Base-by-base conservation (phyloP, 192 early-diverging fungal genomes). In the Linnemannia zychae region DNA sequence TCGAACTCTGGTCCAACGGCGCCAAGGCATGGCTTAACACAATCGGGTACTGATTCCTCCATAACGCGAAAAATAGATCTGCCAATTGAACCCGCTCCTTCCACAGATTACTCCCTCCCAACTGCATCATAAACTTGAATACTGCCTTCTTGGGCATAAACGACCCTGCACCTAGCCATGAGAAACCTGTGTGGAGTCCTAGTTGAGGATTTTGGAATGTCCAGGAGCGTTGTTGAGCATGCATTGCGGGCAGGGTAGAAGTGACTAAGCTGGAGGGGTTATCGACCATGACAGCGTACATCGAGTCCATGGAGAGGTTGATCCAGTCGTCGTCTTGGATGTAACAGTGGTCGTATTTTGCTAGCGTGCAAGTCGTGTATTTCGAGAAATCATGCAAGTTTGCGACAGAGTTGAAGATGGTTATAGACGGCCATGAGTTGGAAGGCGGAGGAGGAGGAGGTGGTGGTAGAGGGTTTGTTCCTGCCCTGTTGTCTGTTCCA, bases 261-360 rank as follows among this genome's bases (percentile, higher is more conserved):
- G 90, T 89, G 69, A 90, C 84, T 17, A 92, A 81, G 22, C 88
- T 71, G 46, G 75, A 50, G 16, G 91, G 91, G n/a, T 87, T 76
- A 2, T 81, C 83, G 28, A 92, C 67, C 66, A 90, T 90, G 78
- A 90, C 82, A 0, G 88, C 81, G 74, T 92, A 92, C 33, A 90
- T 75, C 63, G 86, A 89, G 71, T 92, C 91, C 84, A 91, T 63
- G 38, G 87, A 83, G 13, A 89, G 67, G 49, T 92, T 91, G 52
- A 92, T 76, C 82, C 89, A 89, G 68, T 90, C 88, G 52, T 91
- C 90, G 65, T 92, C 91, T 74, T 92, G 91, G 76, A 91, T 90
- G 76, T 91, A 92, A 76, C 91, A 92, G 63, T 90, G 83, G 16
- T 88, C 87, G 57, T 90, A 87, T 33, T 86, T 80, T 3, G 91